Percentiles rank a stretch among this genome's conserved stretches.
Evolutionary conservation across 2,329 filamentous ascomycete genomes (phyloP).

Genomic region (Stagonosporopsis vannaccii): DNA sequence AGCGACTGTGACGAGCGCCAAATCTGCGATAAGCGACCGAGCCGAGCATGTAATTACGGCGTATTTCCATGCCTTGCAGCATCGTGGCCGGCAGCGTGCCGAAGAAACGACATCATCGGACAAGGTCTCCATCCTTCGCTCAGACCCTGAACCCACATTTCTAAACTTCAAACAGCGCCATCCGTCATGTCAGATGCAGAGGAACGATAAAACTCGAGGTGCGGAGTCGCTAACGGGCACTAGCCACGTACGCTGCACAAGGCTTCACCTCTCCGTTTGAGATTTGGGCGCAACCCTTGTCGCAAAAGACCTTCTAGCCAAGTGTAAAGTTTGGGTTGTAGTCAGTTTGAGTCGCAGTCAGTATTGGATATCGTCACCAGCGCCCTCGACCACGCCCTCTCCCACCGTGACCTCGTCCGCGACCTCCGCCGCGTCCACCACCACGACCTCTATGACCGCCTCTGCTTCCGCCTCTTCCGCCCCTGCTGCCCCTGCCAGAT

Average conservation of each 20-base stretch:
- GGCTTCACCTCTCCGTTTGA: conserved; percentile 14
- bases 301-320: conserved; percentile 1
- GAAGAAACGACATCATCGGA: conserved; percentile 30
- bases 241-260: conserved; percentile 29
- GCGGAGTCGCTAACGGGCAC: conserved; percentile 21
- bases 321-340: neutral
- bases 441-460: conserved; percentile 38
- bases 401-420: conserved; percentile 27
- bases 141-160: conserved; percentile 25
- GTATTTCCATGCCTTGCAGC: conserved; percentile 11
- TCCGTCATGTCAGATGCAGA: conserved; percentile 30
- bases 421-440: conserved; percentile 30
- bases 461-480: conserved; percentile 36
- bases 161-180: conserved; percentile 13
- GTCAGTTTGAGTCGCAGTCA: neutral
- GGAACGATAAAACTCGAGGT: conserved; percentile 17
- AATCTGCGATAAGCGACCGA: conserved; percentile 12
- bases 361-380: conserved; percentile 25
- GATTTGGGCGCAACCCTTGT: conserved; percentile 3
- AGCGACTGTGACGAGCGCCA: conserved; percentile 10
- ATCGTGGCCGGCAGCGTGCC: conserved; percentile 6
- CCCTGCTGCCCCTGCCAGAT: conserved; percentile 37
- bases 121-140: conserved; percentile 21
- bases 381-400: conserved; percentile 38
- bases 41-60: conserved; percentile 16